Conservation (phyloP, 306 rosid genomes). For the Macrotyloma uniflorum region DNA sequence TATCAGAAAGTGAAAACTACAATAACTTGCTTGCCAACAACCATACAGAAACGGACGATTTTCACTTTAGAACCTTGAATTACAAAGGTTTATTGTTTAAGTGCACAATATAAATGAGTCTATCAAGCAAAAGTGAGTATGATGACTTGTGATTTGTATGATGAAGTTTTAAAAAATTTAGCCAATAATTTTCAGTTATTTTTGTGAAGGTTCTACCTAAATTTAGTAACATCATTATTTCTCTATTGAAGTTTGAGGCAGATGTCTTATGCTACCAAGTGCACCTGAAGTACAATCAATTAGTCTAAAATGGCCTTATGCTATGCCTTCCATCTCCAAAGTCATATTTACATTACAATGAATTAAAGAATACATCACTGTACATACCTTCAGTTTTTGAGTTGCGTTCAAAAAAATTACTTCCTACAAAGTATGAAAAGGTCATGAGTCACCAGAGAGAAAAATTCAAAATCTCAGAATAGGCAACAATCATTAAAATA, state of each 20-base stretch:
- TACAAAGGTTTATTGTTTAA: slow-evolving; percentile 16
- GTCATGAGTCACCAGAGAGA: slow-evolving; percentile 35
- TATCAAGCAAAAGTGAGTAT: neutral
- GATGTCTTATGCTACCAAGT: neutral
- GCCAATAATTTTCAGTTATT: slow-evolving; percentile 1
- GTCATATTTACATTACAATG: slow-evolving; percentile 11
- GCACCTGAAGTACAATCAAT: slow-evolving; percentile 7
- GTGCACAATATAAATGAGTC: slow-evolving; percentile 17
- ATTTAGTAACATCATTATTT: slow-evolving; percentile 14
- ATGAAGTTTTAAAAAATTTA: neutral
- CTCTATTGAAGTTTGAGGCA: slow-evolving; percentile 10
- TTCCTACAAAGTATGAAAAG: slow-evolving; percentile 64
- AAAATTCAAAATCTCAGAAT: slow-evolving; percentile 36
- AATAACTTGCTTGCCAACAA: slow-evolving; percentile 15
- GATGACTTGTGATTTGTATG: neutral
- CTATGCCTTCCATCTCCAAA: slow-evolving; percentile 14
- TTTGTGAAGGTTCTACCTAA: slow-evolving; percentile 3
- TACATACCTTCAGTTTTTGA: slow-evolving; percentile 64
- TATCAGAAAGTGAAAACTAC: slow-evolving; percentile 6
- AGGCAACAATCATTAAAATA: slow-evolving; percentile 33
- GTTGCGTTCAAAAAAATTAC: slow-evolving; percentile 71
- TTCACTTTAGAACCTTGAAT: slow-evolving; percentile 17
- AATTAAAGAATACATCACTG: neutral
- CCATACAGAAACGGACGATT: slow-evolving; percentile 7
- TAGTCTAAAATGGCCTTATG: slow-evolving; percentile 9